A percentile compares a stretch with the other conserved stretches of the same genome.
Conservation (phyloP, 768 basidiomycete genomes). For the Gautieria morchelliformis region DNA sequence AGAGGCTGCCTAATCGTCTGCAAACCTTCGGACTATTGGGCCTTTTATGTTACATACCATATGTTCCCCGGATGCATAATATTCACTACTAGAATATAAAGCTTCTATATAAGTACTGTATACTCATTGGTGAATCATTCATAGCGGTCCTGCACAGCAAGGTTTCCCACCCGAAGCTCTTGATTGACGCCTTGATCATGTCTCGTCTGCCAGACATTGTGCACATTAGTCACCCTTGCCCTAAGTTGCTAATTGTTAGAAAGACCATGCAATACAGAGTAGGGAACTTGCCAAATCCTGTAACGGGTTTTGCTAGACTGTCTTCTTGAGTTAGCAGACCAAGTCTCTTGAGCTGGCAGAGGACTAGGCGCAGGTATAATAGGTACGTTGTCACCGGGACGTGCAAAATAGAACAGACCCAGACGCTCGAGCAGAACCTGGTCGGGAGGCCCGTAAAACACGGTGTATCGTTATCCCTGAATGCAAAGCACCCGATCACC, state of each 20-base stretch:
- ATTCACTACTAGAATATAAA: too few species aligned
- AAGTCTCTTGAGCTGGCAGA: not conserved
- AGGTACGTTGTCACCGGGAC: conserved; percentile 22
- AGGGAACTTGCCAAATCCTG: conserved; percentile 14
- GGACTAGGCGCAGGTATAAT: conserved; percentile 15
- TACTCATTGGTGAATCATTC: not conserved
- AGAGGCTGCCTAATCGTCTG: too few species aligned
- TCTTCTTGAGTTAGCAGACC: conserved; percentile 12
- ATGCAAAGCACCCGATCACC: not conserved
- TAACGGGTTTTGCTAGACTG: conserved; percentile 9
- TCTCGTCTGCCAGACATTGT: conserved; percentile 9
- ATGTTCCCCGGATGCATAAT: too few species aligned
- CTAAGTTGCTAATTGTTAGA: conserved; percentile 3
- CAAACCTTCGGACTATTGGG: too few species aligned
- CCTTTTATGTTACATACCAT: too few species aligned
- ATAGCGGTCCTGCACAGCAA: conserved; percentile 13
- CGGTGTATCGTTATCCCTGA: conserved; percentile 30
- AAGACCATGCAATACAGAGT: not conserved
- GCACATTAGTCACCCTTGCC: conserved; percentile 14
- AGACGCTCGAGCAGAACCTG: conserved; percentile 25
- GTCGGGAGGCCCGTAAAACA: conserved; percentile 27
- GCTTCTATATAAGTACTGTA: conserved; percentile 9
- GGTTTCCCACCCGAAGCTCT: conserved; percentile 11
- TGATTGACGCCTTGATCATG: conserved; percentile 6
- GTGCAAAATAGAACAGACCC: conserved; percentile 27